phyloP scores from a whole-genome alignment of 1,284 basidiomycete genomes.

The Cryptococcus jaspeensis region DNA sequence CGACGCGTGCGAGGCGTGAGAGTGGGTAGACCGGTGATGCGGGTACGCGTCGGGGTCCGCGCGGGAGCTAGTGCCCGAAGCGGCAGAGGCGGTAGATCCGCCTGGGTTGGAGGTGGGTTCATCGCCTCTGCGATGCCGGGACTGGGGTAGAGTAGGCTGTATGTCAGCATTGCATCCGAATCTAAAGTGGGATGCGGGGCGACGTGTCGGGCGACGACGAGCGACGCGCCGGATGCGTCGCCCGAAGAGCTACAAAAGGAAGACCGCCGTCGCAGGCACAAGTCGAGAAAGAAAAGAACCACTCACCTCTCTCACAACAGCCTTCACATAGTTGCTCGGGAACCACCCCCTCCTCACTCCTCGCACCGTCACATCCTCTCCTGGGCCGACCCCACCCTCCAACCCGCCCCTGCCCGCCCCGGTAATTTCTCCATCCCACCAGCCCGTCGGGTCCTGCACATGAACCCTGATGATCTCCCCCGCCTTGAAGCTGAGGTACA shows the following conservation, averaged over 20 bases:
- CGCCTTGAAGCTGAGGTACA: slow-evolving; percentile 81
- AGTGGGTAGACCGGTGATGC: background rate
- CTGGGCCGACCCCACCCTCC: slow-evolving; percentile 73
- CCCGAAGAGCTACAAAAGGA: no score
- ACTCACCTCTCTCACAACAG: slow-evolving; percentile 22
- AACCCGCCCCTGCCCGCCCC: slow-evolving; percentile 57
- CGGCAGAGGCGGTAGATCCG: background rate
- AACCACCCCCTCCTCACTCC: slow-evolving; percentile 83
- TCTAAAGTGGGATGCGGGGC: no score
- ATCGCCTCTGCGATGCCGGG: slow-evolving; percentile 13
- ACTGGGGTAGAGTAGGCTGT: background rate
- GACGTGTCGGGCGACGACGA: no score
- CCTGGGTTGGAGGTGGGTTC: no score
- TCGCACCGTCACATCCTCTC: slow-evolving; percentile 16
- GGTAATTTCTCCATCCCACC: slow-evolving; percentile 97
- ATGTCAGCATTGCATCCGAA: no score
- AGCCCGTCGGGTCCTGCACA: slow-evolving; percentile 82
- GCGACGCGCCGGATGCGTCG: no score
- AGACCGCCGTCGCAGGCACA: no score
- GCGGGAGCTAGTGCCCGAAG: slow-evolving; percentile 12
- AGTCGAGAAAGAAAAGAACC: no score
- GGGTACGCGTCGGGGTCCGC: slow-evolving; percentile 6
- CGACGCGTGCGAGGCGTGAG: slow-evolving; percentile 7
- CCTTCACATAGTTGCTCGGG: slow-evolving; percentile 66
- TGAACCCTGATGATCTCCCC: slow-evolving; percentile 89